Percentiles rank a stretch among this genome's conserved stretches.
phyloP scores from a whole-genome alignment of 164 flowering plant species.

The Umbilicus rupestris region DNA sequence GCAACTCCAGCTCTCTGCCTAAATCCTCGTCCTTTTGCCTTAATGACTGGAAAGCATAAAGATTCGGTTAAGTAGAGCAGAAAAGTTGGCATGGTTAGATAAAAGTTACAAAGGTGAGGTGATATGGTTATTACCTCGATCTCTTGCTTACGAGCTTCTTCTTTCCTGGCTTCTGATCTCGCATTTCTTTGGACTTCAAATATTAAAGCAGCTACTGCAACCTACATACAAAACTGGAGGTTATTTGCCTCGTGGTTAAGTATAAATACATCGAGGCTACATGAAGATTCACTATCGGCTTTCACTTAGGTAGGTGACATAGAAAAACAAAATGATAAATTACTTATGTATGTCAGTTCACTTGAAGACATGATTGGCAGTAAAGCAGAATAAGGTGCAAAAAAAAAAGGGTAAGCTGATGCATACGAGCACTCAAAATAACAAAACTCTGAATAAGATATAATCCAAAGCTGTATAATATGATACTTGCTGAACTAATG shows the following conservation, averaged over 20 bases:
- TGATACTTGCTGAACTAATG: neutral
- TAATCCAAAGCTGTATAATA: no score
- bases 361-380: neutral
- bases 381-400: neutral
- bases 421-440: no score
- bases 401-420: neutral
- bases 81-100: neutral
- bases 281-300: no score
- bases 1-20: constrained; percentile 42
- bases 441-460: no score
- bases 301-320: neutral
- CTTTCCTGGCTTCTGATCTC: constrained; percentile 75
- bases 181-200: constrained; percentile 81
- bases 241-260: neutral
- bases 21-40: constrained; percentile 53
- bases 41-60: constrained; percentile 32
- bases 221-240: constrained; percentile 24
- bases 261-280: no score
- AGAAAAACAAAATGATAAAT: neutral
- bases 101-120: neutral
- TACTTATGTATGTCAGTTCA: neutral
- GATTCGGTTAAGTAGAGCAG: neutral
- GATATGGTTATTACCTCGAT: constrained; percentile 31
- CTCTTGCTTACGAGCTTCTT: constrained; percentile 53
- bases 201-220: constrained; percentile 62